phyloP scores from a whole-genome alignment of 495 filamentous ascomycete species.

The Mycothermus thermophilus region DNA sequence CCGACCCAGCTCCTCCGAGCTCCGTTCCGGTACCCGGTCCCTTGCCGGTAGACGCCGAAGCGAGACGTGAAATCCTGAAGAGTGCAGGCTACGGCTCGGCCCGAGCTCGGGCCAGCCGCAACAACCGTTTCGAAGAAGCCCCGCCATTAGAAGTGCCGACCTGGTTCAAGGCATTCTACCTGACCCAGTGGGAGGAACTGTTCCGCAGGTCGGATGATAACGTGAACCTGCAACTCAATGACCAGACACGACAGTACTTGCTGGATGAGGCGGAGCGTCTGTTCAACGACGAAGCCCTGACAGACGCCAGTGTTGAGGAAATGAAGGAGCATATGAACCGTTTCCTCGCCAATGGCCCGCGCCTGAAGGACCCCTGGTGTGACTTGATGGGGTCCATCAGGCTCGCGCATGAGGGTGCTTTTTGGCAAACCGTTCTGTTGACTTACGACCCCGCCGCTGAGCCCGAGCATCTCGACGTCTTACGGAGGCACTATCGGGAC shows the following conservation, averaged over 20 bases:
- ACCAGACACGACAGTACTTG: conserved; percentile 6
- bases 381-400: not conserved
- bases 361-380: not conserved
- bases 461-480: conserved; percentile 6
- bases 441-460: conserved; percentile 4
- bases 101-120: conserved; percentile 24
- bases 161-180: conserved; percentile 25
- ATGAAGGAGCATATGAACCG: conserved; percentile 1
- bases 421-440: conserved; percentile 8
- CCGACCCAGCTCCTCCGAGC: no score
- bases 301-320: conserved; percentile 7
- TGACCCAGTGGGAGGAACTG: conserved; percentile 17
- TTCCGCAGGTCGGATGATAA: conserved; percentile 6
- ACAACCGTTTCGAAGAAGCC: conserved; percentile 25
- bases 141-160: conserved; percentile 30
- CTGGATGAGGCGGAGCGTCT: conserved; percentile 2
- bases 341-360: not conserved
- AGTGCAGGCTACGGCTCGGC: conserved; percentile 21
- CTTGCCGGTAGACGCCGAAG: conserved; percentile 2
- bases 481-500: conserved; percentile 8
- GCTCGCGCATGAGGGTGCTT: conserved; percentile 5
- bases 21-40: no score
- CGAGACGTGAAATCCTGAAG: conserved; percentile 8
- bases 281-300: conserved; percentile 6
- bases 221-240: conserved; percentile 5